Base-by-base conservation (phyloP, 805 yeast genomes). In the Jamesozyma rosinii region DNA sequence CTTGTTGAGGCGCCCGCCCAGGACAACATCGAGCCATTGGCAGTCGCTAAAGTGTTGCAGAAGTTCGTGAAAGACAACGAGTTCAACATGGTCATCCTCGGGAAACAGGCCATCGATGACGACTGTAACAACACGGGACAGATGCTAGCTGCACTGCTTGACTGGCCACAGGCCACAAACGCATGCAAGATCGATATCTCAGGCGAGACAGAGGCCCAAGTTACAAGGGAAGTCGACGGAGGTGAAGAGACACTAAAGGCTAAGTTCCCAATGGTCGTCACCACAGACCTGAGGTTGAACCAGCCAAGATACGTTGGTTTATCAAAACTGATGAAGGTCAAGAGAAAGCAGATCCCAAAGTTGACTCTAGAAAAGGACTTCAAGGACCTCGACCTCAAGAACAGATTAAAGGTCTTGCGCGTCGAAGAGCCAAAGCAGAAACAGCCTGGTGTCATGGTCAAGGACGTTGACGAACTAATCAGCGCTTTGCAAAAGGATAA, bases 271-370 rank as follows among this genome's bases (percentile, higher is more conserved):
- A 58, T 88, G 69, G 75, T 92, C 42, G 76, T 92, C 54, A 89
- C 97, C 22, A 83, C 97, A 2, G 99, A 92, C 64, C 72, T 92
- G 54, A 81, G 98, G 65, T 75, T 92, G 58, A 92, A 92, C 64
- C 92, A 79, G 60, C 98, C 99, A 36, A 80, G 97, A 55, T 92
- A 87, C 58, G 95, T 95, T n/a, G 78, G 95, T 13, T 73, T 92
- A 59, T 97, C 96, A 47, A 92, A 90, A 64, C 77, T 89, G 70
- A 92, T 92, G 97, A 92, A 92, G 72, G 97, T 97, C 44, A 92
- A 92, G 72, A 89, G 89, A 77, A 89, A 87, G 72, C 95, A 95
- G 3, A 71, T 89, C 61, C 86, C 79, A 71, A 77, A 58, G 63
- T 76, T 64, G 66, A 74, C 68, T 63, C 65, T 80, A 18, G 69